A percentile compares a stretch with the other conserved stretches of the same genome.
These are phyloP conservation scores for Tremellales sp. DNA, from an alignment of 1,284 basidiomycete species.

Conservation along the genomic window DNA sequence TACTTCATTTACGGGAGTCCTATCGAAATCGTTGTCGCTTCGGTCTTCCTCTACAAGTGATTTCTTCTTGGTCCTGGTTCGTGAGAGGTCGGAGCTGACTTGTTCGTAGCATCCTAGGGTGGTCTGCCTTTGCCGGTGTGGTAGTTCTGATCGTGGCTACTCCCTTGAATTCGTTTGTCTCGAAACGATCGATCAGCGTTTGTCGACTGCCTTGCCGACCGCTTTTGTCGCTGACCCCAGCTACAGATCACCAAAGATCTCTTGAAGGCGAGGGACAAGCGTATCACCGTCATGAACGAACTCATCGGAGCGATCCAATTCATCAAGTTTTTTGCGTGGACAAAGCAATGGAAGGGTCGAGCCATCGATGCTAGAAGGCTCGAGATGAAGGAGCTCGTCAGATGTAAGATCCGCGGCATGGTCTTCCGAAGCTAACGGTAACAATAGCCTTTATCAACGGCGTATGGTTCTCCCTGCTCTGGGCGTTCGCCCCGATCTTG, in stretches of 20 bases:
- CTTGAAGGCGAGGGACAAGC: conserved; percentile 69
- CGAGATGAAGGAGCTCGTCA: conserved; percentile 40
- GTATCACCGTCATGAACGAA: conserved; percentile 82
- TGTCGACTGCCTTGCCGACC: conserved; percentile 25
- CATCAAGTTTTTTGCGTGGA: conserved; percentile 48
- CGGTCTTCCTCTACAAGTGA: conserved; percentile 71
- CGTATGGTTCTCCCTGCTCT: conserved; percentile 34
- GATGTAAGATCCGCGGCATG: conserved; percentile 27
- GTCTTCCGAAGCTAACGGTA: background rate
- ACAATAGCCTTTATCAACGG: conserved; percentile 32
- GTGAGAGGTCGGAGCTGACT: background rate
- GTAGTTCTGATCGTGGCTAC: conserved; percentile 67
- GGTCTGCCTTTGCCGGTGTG: conserved; percentile 80
- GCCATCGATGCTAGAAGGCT: conserved; percentile 39
- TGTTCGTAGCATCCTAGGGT: conserved; percentile 65
- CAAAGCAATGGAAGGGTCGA: conserved; percentile 44
- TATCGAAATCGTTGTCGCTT: conserved; percentile 73
- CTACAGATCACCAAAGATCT: conserved; percentile 68
- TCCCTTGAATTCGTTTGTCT: conserved; percentile 53
- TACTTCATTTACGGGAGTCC: conserved; percentile 63
- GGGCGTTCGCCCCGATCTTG: conserved; percentile 40
- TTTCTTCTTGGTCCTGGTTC: conserved; percentile 33
- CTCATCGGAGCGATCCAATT: conserved; percentile 60
- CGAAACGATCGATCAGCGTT: conserved; percentile 60
- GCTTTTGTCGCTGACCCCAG: conserved; percentile 17